Evolutionary conservation across 2,329 filamentous ascomycete species (phyloP), one percentile per base, ranked within the genome.

Genomic region (Exophiala sideris): DNA sequence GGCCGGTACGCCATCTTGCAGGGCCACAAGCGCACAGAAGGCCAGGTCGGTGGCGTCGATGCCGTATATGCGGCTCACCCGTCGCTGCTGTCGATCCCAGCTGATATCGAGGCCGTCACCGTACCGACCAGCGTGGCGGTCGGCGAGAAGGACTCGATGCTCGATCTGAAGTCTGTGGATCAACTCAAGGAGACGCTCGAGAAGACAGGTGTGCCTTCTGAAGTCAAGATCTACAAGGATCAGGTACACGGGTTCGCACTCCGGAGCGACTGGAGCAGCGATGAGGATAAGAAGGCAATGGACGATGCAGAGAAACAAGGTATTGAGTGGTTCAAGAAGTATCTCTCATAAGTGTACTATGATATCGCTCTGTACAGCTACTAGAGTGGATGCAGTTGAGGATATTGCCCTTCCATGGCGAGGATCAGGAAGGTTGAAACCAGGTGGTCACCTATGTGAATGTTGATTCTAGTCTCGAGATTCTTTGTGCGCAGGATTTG

Each of bases 261-360:
- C 32, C 65, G 74, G 35, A 68, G 71, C 36, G 72, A 75, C 60
- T 58, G 58, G 70, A 68, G 65, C 39, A 68, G 64, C 53, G 73
- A 76, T 46, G 71, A 72, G 63, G 73, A 75, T 52, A 73, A 70
- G 68, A 72, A 74, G 66, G 73, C 74, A 44, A 74, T 76, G 73
- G 74, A 77, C 66, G 70, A 74, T 47, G 67, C 70, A 7, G 65
- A 68, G 58, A 67, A 71, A 65, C 72, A 74, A 57, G 72, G 71
- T 1, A 65, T 73, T 55, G 68, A 68, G 45, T 74, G 68, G 69
- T 71, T 73, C 48, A 64, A 67, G 20, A 70, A 69, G 58, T 69
- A 70, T 60, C 54, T 73, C 29, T 57, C 62, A 12, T 68, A 47
- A 57, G 7, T 8, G 7, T 29, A 29, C 7, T 8, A 5, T 5